Conservation (phyloP, 108 stramenopile genomes). For the Cyclotella cryptica region DNA sequence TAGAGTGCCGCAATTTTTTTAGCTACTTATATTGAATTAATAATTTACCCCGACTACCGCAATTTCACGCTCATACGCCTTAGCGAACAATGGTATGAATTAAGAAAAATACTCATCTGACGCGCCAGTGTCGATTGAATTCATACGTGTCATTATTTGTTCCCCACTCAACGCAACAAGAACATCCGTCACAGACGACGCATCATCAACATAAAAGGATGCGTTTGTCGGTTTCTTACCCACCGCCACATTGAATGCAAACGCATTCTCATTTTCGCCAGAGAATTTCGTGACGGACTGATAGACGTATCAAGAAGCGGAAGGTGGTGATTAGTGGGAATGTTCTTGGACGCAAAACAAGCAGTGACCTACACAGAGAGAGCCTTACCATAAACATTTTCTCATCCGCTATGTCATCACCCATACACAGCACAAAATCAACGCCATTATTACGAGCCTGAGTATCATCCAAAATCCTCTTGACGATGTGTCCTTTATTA, state of each 20-base stretch:
- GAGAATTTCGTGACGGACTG: slow-evolving; percentile 79
- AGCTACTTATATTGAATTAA: background rate
- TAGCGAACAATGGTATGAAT: background rate
- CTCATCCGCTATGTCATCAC: slow-evolving; percentile 96
- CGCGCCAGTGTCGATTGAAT: slow-evolving; percentile 19
- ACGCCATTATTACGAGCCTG: slow-evolving; percentile 52
- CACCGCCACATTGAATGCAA: slow-evolving; percentile 83
- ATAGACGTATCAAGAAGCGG: background rate
- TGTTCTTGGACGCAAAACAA: background rate
- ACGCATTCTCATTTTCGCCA: slow-evolving; percentile 69
- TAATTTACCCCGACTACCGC: background rate
- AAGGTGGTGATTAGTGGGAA: background rate
- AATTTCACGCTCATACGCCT: background rate
- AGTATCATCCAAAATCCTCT: slow-evolving; percentile 81
- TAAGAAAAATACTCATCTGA: slow-evolving; percentile 48
- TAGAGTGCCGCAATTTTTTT: background rate
- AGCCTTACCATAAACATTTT: slow-evolving; percentile 90
- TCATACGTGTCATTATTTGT: slow-evolving; percentile 18
- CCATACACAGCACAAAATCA: slow-evolving; percentile 94
- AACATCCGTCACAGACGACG: slow-evolving; percentile 75
- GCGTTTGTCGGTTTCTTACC: slow-evolving; percentile 91
- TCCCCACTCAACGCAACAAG: slow-evolving; percentile 64
- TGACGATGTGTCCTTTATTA: slow-evolving; percentile 90
- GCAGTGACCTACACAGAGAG: slow-evolving; percentile 6
- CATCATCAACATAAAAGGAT: slow-evolving; percentile 83